Base-by-base conservation (phyloP, 176 grass and related monocot genomes). In the Eremochloa ophiuroides region DNA sequence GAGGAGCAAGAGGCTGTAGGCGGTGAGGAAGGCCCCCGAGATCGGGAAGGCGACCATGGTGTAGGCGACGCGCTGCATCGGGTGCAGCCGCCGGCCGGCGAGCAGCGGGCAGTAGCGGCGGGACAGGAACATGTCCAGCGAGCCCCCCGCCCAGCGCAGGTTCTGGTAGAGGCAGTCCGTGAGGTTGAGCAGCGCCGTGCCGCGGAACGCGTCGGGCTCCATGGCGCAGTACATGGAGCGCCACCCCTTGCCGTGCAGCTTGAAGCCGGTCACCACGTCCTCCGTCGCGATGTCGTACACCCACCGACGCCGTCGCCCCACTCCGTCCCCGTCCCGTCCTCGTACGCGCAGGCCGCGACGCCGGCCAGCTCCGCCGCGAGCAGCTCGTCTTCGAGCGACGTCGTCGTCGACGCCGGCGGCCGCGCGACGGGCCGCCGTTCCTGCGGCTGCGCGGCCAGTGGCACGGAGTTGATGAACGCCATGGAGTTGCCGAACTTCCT, bases 251-350 rank as follows among this genome's bases (percentile, higher is more conserved):
- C 75, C 40, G 75, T 78, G 75, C 18, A 64, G 2, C 55, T 60
- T n/a, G 59, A 78, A 78, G 40, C 75, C 75, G 39, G 75, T 78
- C 37, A 62, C 75, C 75, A 78, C 75, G 18, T 78, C 75, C 75
- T 78, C 75, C 27, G 75, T 78, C 26, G 55, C 75, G 60, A 62
- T 78, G 59, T 62, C 42, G 59, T 64, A 78, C 39, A 78, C 37
- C 75, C 75, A 78, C 23, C 75, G 6, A 78, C 40, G 6, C 63
- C 75, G 25, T 62, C 3, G 22, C 51, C 51, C 51, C 51, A 55
- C 7, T 22, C 22, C 22, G 51, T 56, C 8, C 22, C 16, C n/a
- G n/a, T n/a, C n/a, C n/a, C n/a, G 51, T 56, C 51, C 51, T 55
- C 51, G 51, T 56, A 56, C 8, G 8, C 51, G 51, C 7, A 56